A percentile compares a stretch with the other conserved stretches of the same genome.
Evolutionary conservation across 2,329 filamentous ascomycete genomes (phyloP).

Genomic region (Thielaviopsis populi): DNA sequence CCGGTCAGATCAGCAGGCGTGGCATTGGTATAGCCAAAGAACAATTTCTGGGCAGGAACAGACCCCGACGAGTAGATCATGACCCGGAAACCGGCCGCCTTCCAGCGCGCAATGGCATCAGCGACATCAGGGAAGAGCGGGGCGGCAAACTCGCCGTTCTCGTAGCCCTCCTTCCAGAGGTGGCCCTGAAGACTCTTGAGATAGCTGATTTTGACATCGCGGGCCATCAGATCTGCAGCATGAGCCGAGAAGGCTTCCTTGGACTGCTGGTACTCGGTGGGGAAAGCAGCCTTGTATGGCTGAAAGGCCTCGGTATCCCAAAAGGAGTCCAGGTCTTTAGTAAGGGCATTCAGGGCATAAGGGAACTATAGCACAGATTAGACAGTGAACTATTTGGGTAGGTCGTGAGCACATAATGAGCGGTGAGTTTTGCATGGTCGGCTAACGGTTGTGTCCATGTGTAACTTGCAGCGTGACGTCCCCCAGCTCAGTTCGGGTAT

Average conservation of each 20-base stretch:
- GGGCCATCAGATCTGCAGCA: conserved; percentile 52
- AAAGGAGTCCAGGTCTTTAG: conserved; percentile 44
- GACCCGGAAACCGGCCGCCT: conserved; percentile 38
- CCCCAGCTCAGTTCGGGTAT: neutral
- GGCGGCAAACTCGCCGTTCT: conserved; percentile 51
- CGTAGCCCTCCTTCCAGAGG: conserved; percentile 63
- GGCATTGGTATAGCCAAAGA: conserved; percentile 53
- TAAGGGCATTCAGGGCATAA: conserved; percentile 54
- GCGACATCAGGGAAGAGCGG: conserved; percentile 62
- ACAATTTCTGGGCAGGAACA: conserved; percentile 63
- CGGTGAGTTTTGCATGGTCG: neutral
- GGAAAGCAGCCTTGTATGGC: conserved; percentile 56
- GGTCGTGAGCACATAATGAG: neutral
- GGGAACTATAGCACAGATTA: conserved; percentile 47
- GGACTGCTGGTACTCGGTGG: conserved; percentile 43
- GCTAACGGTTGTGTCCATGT: neutral
- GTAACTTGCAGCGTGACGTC: neutral
- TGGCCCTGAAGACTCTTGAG: conserved; percentile 68
- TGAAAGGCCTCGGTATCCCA: conserved; percentile 53
- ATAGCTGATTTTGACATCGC: conserved; percentile 61
- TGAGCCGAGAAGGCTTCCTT: conserved; percentile 48
- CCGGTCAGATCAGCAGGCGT: conserved; percentile 43
- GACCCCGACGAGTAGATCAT: conserved; percentile 75
- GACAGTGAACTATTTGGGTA: neutral
- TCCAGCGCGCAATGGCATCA: conserved; percentile 46